Percentiles rank a stretch among this genome's conserved stretches.
Evolutionary conservation across 768 basidiomycete species (phyloP).

Genomic region (Boletus reticuloceps): DNA sequence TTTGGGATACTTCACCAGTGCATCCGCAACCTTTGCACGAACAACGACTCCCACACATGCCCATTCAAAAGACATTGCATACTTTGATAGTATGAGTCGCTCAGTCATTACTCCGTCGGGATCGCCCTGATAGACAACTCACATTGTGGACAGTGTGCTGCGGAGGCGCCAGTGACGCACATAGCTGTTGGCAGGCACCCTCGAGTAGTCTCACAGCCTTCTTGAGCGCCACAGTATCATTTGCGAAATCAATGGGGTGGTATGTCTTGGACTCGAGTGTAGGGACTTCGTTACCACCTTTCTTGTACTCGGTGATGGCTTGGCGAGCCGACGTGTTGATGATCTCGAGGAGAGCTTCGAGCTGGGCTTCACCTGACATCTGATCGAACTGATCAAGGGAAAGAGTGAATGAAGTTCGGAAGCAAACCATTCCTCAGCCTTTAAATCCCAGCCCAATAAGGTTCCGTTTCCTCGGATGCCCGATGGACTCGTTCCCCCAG

Average conservation of each 20-base stretch:
- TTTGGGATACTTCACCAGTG: constrained; percentile 20
- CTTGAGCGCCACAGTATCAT: constrained; percentile 20
- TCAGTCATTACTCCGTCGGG: neutral
- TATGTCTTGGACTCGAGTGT: constrained; percentile 21
- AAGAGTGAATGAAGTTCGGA: too few relatives aligned
- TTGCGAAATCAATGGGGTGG: constrained; percentile 24
- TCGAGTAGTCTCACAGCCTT: constrained; percentile 28
- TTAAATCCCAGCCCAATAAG: too few relatives aligned
- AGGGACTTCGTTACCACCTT: constrained; percentile 19
- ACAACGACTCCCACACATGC: constrained; percentile 24
- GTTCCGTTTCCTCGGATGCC: too few relatives aligned
- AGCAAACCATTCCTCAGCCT: too few relatives aligned
- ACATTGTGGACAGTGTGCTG: constrained; percentile 28
- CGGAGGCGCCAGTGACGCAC: constrained; percentile 26
- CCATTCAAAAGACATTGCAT: constrained; percentile 24
- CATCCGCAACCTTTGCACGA: constrained; percentile 28
- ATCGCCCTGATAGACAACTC: neutral
- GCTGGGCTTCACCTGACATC: constrained; percentile 28
- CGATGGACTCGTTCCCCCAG: too few relatives aligned
- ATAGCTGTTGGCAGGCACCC: constrained; percentile 27
- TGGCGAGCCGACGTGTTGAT: constrained; percentile 28
- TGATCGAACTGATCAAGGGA: too few relatives aligned
- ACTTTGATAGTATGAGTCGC: neutral
- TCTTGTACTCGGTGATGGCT: constrained; percentile 27
- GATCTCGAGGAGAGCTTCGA: constrained; percentile 30